phyloP scores from a whole-genome alignment of 2,329 filamentous ascomycete genomes.

The Aureobasidium zeae region DNA sequence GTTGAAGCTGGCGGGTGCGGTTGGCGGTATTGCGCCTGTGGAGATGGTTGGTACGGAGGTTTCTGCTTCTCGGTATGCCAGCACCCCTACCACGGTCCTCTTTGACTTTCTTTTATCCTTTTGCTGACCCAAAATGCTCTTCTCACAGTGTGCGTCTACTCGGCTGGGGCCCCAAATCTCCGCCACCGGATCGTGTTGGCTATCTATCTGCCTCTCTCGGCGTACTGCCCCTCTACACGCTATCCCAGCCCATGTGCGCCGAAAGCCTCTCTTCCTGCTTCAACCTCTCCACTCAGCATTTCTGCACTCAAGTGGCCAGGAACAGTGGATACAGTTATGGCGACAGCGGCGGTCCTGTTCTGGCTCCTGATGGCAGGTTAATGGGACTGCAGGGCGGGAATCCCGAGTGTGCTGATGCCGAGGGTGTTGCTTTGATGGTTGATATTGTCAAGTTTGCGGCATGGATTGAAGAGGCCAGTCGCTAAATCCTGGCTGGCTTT shows the following conservation, averaged over 20 bases:
- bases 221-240: no score
- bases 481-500: no score
- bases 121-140: background rate
- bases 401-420: slow-evolving; percentile 4
- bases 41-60: background rate
- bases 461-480: background rate
- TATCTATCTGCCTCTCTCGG: no score
- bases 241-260: no score
- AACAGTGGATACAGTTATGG: no score
- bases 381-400: slow-evolving; percentile 14
- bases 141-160: background rate
- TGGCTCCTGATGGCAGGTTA: slow-evolving; percentile 9
- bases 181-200: no score
- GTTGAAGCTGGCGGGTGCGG: background rate
- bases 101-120: background rate
- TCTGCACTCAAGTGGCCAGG: no score
- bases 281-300: no score
- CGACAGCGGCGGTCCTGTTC: no score
- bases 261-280: no score
- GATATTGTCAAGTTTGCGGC: background rate
- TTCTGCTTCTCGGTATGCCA: background rate
- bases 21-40: background rate
- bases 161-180: slow-evolving; percentile 16
- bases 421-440: background rate
- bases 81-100: no score